Evolutionary conservation across 805 yeast genomes (phyloP), one percentile per base, ranked within the genome.

Genomic region (Ogataea neopini): DNA sequence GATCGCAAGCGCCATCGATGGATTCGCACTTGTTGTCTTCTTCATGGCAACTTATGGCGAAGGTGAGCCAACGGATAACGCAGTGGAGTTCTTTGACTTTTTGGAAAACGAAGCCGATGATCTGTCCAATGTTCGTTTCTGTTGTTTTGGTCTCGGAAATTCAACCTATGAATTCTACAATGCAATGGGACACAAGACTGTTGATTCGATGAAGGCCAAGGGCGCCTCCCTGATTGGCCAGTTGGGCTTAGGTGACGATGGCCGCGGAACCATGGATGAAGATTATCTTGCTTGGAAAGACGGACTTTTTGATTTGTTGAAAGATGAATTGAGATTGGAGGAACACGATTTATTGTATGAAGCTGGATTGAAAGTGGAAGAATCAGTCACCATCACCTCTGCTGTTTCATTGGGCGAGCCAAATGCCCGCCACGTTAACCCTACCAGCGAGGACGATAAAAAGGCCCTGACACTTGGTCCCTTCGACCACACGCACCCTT

Each of bases 51-150:
- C 97, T 9, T 94, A 94, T 60, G 99, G 99, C 58, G 99, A 92
- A 71, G 99, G 99, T 63, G 99, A 92, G 66, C 96, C 96, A 58
- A 92, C 99, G 11, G 99, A 92, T 66, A 88, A 88, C 59, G 94
- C 97, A n/a, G 78, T 79, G 35, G 82, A 81, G 32, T 88, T 94
- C 64, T 83, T 81, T 62, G 86, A 84, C 48, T 81, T 72, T 62
- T 76, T 91, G 60, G 79, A 81, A 28, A 80, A 76, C 43, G 83
- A 80, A 22, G 79, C 78, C 19, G 80, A 76, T 50, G 68, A 69
- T 44, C 72, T 91, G 58, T 62, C 75, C 6, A 79, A 77, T 50
- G 61, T 90, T 52, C 81, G 77, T 56, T 90, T 71, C 68, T 79
- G 90, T 50, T 76, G 89, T 44, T 94, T 92, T 62, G 98, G 97